Evolutionary conservation across 129 eudicot species (phyloP).

Genomic region (Flaveria brownii): DNA sequence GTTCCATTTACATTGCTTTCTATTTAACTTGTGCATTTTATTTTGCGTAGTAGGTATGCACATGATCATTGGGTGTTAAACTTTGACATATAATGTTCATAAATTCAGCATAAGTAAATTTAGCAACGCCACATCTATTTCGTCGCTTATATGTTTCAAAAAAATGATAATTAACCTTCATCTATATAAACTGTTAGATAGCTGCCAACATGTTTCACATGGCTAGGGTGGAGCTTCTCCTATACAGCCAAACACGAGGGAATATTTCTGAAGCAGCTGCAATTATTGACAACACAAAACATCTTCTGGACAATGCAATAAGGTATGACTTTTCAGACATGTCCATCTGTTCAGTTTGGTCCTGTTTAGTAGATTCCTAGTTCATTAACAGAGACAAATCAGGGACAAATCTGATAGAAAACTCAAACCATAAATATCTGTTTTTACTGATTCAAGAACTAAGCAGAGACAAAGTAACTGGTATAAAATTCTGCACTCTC

Average conservation of each 20-base stretch:
- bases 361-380: constrained; percentile 3
- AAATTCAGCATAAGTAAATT: background rate
- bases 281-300: constrained; percentile 61
- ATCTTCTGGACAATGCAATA: constrained; percentile 48
- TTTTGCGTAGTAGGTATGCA: background rate
- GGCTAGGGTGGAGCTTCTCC: constrained; percentile 65
- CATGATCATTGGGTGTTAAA: background rate
- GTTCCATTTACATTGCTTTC: background rate
- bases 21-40: constrained; percentile 5
- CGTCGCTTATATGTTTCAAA: background rate
- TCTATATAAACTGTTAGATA: constrained; percentile 34
- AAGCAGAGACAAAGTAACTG: background rate
- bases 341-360: background rate
- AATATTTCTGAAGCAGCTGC: constrained; percentile 45
- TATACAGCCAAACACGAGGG: constrained; percentile 34
- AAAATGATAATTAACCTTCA: constrained; percentile 9
- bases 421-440: background rate
- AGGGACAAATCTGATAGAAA: background rate
- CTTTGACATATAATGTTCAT: constrained; percentile 9
- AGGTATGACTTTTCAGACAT: constrained; percentile 47
- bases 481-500: background rate
- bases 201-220: constrained; percentile 74
- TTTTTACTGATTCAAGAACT: background rate
- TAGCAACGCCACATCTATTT: background rate
- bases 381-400: background rate